A percentile compares a stretch with the other conserved stretches of the same genome.
These are phyloP conservation scores for Phytophthora hybrid DNA, from an alignment of 352 stramenopile genomes.

Conservation along the genomic window DNA sequence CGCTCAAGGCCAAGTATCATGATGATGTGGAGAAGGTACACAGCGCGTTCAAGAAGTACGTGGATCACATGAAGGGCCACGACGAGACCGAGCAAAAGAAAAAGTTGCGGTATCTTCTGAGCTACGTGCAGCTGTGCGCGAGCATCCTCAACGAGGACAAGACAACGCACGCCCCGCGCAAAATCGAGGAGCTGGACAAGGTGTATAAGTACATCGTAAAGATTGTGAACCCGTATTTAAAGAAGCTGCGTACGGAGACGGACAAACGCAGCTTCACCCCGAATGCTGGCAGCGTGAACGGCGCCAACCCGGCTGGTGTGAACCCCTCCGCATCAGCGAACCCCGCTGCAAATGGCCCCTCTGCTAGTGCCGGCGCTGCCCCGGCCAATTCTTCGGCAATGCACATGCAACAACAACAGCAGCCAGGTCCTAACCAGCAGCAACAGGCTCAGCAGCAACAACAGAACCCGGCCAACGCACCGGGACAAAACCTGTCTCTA, in stretches of 20 bases:
- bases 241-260: slow-evolving; percentile 85
- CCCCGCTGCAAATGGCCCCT: slow-evolving; percentile 25
- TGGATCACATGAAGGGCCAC: slow-evolving; percentile 89
- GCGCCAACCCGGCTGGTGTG: slow-evolving; percentile 37
- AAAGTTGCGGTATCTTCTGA: slow-evolving; percentile 85
- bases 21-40: slow-evolving; percentile 88
- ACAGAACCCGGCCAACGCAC: slow-evolving; percentile 22
- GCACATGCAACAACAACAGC: slow-evolving; percentile 43
- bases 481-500: slow-evolving; percentile 33
- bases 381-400: slow-evolving; percentile 28
- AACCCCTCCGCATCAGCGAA: slow-evolving; percentile 22
- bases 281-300: slow-evolving; percentile 10
- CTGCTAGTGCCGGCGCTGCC: slow-evolving; percentile 20
- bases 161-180: slow-evolving; percentile 70
- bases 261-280: slow-evolving; percentile 65
- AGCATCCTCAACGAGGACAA: slow-evolving; percentile 84
- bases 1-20: slow-evolving; percentile 83
- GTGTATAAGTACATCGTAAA: slow-evolving; percentile 92
- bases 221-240: slow-evolving; percentile 89
- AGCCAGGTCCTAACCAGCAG: slow-evolving; percentile 33
- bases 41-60: slow-evolving; percentile 89
- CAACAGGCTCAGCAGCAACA: slow-evolving; percentile 34
- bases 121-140: slow-evolving; percentile 84
- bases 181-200: slow-evolving; percentile 87
- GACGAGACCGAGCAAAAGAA: slow-evolving; percentile 90